Evolutionary conservation across 2,329 filamentous ascomycete species (phyloP), one percentile per base, ranked within the genome.

Genomic region (Aureobasidium musti): DNA sequence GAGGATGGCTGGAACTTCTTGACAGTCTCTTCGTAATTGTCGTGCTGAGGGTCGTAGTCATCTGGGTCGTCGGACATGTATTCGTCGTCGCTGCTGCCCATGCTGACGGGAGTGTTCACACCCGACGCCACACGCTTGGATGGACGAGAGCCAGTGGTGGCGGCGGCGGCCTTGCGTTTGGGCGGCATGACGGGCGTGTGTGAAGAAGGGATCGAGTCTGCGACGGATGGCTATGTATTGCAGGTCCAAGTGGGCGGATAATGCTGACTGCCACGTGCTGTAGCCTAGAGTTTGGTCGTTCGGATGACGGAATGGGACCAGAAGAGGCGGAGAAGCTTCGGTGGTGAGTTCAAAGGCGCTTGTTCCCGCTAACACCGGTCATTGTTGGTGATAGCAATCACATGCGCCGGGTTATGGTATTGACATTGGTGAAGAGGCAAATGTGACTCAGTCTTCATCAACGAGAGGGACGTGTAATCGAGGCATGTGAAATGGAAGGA

Each of bases 31-130:
- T 83, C 82, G 39, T 68, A 65, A 23, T 66, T 50, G 21, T 67
- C 47, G n/a, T 45, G n/a, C 17, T 63, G 70, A 80, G 72, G 69
- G 77, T 79, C 69, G 45, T 66, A 49, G 19, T 71, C 70, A 37
- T 70, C 65, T 14, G 68, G 70, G 26, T 73, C 71, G 26, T 72
- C 70, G 35, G 66, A 73, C 39, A 70, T 71, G 28, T 83, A 87
- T 70, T 87, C 85, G 72, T 86, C 84, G 70, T 83, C 82, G 75
- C 84, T 86, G 67, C 83, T 80, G 67, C 76, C 79, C 54, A 68
- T 74, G 77, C 74, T 79, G 71, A 76, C 76, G 71, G 75, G 79
- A 73, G 82, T 77, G 63, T 72, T 73, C 53, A 74, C 71, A 69
- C 78, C 78, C 70, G 78, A 79, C 49, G 77, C 77, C 35, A 74